Conservation (phyloP, 257 asterid species). For the Fraxinus quadrangulata region DNA sequence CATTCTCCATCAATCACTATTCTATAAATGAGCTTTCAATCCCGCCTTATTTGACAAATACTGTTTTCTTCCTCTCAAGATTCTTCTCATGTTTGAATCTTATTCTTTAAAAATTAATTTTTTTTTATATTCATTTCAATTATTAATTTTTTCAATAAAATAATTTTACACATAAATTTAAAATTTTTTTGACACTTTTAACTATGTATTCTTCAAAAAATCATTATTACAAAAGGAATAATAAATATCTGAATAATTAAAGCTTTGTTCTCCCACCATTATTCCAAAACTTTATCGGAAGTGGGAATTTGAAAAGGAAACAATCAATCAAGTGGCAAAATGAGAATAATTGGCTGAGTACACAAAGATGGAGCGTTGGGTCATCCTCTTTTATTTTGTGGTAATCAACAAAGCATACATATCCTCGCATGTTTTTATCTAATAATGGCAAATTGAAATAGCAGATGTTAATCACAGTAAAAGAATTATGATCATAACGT, state of each 20-base stretch:
- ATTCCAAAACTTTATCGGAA: conserved; percentile 1
- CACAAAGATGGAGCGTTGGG: background rate
- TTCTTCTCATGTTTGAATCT: too few relatives aligned
- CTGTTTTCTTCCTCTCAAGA: too few relatives aligned
- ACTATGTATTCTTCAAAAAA: background rate
- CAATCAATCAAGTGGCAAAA: background rate
- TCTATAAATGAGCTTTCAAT: background rate
- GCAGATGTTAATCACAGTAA: too few relatives aligned
- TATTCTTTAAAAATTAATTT: too few relatives aligned
- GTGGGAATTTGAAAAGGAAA: conserved; percentile 11
- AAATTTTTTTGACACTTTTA: background rate
- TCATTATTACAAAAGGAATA: background rate
- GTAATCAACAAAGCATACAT: background rate
- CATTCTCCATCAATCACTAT: too few relatives aligned
- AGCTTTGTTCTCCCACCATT: background rate
- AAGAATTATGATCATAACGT: too few relatives aligned
- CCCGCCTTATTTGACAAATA: background rate
- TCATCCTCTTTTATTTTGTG: background rate
- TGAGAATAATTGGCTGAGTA: conserved; percentile 3
- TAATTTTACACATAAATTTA: too few relatives aligned
- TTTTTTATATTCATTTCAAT: too few relatives aligned
- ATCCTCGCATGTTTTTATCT: background rate
- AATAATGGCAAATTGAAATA: background rate
- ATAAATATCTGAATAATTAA: background rate
- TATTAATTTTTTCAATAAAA: too few relatives aligned